Evolutionary conservation across 73 alveolate species (phyloP), one percentile per base, ranked within the genome.

Genomic region (Paramecium tetraurelia): DNA sequence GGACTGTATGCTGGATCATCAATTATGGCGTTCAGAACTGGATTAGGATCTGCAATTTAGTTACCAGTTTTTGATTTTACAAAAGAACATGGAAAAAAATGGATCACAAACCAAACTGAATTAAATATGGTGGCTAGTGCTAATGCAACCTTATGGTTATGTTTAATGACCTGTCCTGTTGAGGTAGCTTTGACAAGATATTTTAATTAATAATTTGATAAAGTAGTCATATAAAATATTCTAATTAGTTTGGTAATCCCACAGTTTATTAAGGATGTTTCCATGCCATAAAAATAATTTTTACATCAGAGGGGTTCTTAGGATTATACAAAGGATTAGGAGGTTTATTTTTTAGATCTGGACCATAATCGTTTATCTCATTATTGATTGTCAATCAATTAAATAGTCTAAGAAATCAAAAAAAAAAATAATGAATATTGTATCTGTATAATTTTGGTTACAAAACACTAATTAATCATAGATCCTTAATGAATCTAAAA

Each of bases 261-360:
- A 59, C 33, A 16, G 38, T 43, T n/a, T 76, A 76, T 41, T 18
- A 27, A 40, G 89, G 89, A 35, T 27, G 40, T 24, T 18, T 33
- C 5, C 71, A 76, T 24, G 89, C 89, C 21, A 18, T 76, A 2
- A 21, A 24, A 31, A 80, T 31, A 46, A 80, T 80, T 14, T 24
- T 44, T n/a, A 0, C 7, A 43, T 24, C 70, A 20, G 89, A 77
- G 21, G 72, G 89, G 1, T 21, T 77, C 22, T 77, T 77, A 41
- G 89, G 89, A 12, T 46, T 77, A n/a, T 77, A 77, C 33, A 77
- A 77, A 77, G 72, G 75, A 77, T 18, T 80, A 24, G 90, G 90
- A 31, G 90, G 90, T 1, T 46, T 41, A 80, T 44, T 80, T 43
- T 80, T 33, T 33, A 80, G 90, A 80, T 80, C 90, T 24, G 76